These are phyloP conservation scores for Orychophragmus violaceus DNA, from an alignment of 345 rosid species.

Conservation along the genomic window DNA sequence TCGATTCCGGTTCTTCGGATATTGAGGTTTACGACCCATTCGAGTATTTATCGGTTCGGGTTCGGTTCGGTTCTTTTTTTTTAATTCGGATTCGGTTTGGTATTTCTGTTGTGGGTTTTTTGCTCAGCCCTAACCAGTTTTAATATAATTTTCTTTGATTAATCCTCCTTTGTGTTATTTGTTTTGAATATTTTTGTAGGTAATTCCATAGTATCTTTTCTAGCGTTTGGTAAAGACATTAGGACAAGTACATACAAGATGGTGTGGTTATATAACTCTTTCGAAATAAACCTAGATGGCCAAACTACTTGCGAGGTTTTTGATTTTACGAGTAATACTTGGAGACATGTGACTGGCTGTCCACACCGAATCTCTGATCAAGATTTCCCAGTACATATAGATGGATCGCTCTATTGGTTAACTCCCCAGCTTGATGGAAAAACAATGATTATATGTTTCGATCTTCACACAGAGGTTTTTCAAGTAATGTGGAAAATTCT, in stretches of 20 bases:
- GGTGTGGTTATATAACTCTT: neutral
- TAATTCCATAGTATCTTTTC: neutral
- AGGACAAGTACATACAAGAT: neutral
- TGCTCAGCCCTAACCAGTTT: no score
- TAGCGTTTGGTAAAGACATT: neutral
- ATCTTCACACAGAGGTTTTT: neutral
- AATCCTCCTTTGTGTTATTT: neutral
- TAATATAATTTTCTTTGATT: neutral
- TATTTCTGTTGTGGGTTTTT: no score
- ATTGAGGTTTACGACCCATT: no score
- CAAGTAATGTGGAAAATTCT: neutral
- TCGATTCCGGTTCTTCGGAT: no score
- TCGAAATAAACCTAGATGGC: neutral
- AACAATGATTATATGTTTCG: neutral
- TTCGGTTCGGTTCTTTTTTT: no score
- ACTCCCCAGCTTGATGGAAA: neutral
- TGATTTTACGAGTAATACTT: neutral
- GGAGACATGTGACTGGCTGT: neutral
- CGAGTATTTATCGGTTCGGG: no score
- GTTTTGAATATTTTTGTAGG: neutral
- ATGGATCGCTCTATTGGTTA: neutral
- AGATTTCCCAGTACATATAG: neutral
- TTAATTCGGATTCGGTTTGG: no score
- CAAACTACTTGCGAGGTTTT: neutral
- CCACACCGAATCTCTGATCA: neutral